A percentile compares a stretch with the other conserved stretches of the same genome.
phyloP scores from a whole-genome alignment of 75 land plant genomes.

The Azolla pinnata region DNA sequence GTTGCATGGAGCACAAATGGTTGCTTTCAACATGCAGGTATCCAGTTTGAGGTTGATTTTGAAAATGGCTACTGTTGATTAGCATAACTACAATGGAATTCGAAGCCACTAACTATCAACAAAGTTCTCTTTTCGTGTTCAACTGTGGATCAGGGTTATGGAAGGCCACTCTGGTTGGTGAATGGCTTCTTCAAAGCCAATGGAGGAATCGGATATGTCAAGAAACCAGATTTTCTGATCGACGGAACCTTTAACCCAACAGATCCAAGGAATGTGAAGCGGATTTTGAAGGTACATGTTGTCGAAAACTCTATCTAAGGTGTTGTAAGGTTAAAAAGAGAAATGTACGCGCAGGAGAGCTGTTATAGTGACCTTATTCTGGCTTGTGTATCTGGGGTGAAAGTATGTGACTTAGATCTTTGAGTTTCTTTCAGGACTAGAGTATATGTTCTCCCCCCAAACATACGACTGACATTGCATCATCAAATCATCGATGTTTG shows the following conservation, averaged over 20 bases:
- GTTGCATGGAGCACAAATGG: constrained; percentile 87
- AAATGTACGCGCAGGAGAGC: background rate
- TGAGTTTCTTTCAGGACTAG: too few relatives aligned
- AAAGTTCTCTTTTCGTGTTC: too few relatives aligned
- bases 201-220: constrained; percentile 95
- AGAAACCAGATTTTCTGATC: constrained; percentile 69
- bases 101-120: too few relatives aligned
- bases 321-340: too few relatives aligned
- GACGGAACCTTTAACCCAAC: constrained; percentile 44
- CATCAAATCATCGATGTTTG: too few relatives aligned
- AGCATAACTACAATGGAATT: background rate
- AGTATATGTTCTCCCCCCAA: too few relatives aligned
- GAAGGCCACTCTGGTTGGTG: constrained; percentile 69
- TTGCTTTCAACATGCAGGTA: constrained; percentile 88
- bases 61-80: background rate
- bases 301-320: too few relatives aligned
- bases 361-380: background rate
- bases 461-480: too few relatives aligned
- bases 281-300: constrained; percentile 63
- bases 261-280: constrained; percentile 25
- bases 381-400: background rate
- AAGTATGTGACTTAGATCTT: too few relatives aligned
- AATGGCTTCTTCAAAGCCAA: constrained; percentile 87
- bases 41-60: background rate
- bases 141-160: constrained; percentile 57